Evolutionary conservation across 2,329 filamentous ascomycete genomes (phyloP).

Genomic region (Hymenoscyphus fraxineus): DNA sequence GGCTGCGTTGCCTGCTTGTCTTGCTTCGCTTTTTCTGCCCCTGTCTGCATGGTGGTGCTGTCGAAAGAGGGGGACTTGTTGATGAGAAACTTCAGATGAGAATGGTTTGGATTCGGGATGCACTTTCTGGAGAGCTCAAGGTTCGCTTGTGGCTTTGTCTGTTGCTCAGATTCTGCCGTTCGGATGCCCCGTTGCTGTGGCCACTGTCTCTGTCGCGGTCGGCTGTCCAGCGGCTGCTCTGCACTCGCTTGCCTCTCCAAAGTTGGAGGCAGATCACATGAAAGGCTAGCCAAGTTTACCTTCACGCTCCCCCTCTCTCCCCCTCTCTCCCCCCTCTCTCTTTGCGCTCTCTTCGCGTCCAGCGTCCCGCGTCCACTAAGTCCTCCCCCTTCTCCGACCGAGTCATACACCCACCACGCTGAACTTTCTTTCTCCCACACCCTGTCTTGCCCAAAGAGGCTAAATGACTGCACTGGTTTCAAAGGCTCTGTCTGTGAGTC

Average conservation of each 20-base stretch:
- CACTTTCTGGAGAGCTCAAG: background rate
- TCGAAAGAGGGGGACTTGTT: background rate
- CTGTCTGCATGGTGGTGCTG: background rate
- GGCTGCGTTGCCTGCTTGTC: background rate
- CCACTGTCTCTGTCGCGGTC: background rate
- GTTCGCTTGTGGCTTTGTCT: background rate
- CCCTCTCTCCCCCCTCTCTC: background rate
- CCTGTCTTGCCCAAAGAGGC: background rate
- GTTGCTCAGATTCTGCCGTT: background rate
- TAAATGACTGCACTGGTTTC: background rate
- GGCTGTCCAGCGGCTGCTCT: background rate
- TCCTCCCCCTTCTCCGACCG: background rate
- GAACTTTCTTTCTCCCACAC: background rate
- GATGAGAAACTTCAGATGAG: background rate
- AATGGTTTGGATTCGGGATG: background rate
- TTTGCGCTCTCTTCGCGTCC: no score
- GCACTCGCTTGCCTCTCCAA: background rate
- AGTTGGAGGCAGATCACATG: constrained; percentile 1
- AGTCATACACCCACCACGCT: background rate
- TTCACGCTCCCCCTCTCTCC: background rate
- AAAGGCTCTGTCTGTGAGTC: no score
- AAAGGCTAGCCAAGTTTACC: background rate
- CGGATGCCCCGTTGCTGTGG: background rate
- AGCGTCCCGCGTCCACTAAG: background rate
- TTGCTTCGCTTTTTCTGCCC: background rate